Conservation (phyloP, 164 flowering plant genomes). For the Chimonanthus praecox region DNA sequence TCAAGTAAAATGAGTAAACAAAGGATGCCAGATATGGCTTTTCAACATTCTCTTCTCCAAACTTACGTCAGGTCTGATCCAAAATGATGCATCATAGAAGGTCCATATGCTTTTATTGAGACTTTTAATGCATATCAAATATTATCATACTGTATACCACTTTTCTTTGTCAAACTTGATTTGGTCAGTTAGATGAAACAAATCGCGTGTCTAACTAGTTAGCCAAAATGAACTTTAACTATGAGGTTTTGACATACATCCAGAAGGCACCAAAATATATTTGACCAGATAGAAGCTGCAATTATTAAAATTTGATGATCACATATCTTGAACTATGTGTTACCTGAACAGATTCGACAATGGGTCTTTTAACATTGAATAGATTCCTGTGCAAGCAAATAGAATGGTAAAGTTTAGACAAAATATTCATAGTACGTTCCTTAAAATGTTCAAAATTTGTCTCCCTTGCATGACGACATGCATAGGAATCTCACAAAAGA, state of each 20-base stretch:
- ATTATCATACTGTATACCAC: background rate
- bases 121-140: no score
- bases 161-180: background rate
- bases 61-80: no score
- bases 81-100: no score
- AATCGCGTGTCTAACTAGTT: background rate
- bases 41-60: no score
- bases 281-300: background rate
- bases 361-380: background rate
- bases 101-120: no score
- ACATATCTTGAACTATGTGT: background rate
- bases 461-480: no score
- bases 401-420: background rate
- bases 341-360: constrained; percentile 6
- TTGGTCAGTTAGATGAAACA: background rate
- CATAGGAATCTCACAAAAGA: no score
- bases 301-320: background rate
- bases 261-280: background rate
- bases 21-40: no score
- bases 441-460: no score
- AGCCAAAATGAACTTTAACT: no score
- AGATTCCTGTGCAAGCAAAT: background rate
- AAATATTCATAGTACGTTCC: no score
- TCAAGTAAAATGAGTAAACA: no score
- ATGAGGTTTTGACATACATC: background rate